A percentile compares a stretch with the other conserved stretches of the same genome.
phyloP scores from a whole-genome alignment of 2,329 filamentous ascomycete genomes.

The Dactylonectria macrodidyma region DNA sequence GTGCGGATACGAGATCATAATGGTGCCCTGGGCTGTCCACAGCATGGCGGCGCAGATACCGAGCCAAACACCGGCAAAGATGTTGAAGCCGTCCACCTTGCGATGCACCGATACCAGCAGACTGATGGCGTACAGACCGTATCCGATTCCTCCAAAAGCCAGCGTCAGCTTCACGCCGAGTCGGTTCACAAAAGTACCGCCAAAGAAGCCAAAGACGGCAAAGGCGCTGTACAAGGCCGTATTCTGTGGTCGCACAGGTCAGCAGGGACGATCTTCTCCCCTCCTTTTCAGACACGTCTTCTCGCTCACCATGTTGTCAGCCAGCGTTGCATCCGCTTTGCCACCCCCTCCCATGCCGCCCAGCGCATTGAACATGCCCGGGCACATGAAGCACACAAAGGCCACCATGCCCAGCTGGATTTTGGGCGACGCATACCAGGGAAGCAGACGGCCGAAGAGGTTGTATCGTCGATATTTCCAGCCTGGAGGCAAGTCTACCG shows the following conservation, averaged over 20 bases:
- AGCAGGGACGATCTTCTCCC: neutral
- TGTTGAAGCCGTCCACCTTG: constrained; percentile 54
- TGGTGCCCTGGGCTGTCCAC: constrained; percentile 87
- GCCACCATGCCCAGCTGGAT: constrained; percentile 79
- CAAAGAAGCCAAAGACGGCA: constrained; percentile 75
- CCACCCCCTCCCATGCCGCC: constrained; percentile 75
- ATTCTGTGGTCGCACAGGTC: constrained; percentile 55
- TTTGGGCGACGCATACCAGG: constrained; percentile 81
- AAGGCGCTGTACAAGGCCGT: constrained; percentile 81
- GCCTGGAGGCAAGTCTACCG: constrained; percentile 34
- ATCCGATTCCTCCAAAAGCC: constrained; percentile 54
- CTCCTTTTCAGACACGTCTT: neutral
- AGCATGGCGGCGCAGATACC: constrained; percentile 85
- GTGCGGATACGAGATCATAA: constrained; percentile 91
- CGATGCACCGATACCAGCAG: constrained; percentile 80
- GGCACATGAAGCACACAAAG: constrained; percentile 72
- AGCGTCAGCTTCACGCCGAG: constrained; percentile 23
- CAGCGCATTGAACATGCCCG: constrained; percentile 81
- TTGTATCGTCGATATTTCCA: constrained; percentile 44
- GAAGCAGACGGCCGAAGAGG: constrained; percentile 37
- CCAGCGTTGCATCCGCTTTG: constrained; percentile 62
- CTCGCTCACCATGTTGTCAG: constrained; percentile 50
- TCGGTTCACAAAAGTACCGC: constrained; percentile 79
- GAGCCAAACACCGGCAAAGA: constrained; percentile 83
- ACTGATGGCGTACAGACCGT: constrained; percentile 77